These are phyloP conservation scores for Cyclotella distinguenda DNA, from an alignment of 108 stramenopile genomes.

Conservation along the genomic window DNA sequence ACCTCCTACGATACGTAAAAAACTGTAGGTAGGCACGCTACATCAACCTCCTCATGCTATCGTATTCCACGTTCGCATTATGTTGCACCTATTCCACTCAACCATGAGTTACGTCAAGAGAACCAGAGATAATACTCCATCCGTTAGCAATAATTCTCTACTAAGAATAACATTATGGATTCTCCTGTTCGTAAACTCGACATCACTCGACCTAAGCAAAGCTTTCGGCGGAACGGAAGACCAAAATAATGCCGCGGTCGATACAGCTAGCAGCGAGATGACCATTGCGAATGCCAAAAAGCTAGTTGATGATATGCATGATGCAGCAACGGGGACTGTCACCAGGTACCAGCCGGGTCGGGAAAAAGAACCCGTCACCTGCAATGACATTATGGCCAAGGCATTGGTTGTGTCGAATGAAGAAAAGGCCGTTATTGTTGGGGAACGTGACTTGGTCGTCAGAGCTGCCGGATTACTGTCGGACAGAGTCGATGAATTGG, in stretches of 20 bases:
- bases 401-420: conserved; percentile 50
- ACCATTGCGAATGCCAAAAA: conserved; percentile 36
- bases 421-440: conserved; percentile 42
- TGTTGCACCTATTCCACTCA: not conserved
- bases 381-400: conserved; percentile 52
- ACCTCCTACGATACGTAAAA: too few species aligned
- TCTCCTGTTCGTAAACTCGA: not conserved
- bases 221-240: conserved; percentile 10
- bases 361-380: conserved; percentile 42
- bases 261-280: not conserved
- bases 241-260: not conserved
- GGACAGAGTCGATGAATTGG: conserved; percentile 37
- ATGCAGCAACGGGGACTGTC: conserved; percentile 40
- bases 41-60: too few species aligned
- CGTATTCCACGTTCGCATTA: not conserved
- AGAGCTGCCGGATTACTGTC: conserved; percentile 27
- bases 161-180: not conserved
- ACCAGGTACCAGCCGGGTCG: conserved; percentile 31
- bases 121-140: too few species aligned
- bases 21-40: too few species aligned
- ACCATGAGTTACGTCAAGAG: not conserved
- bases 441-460: conserved; percentile 39
- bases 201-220: conserved; percentile 13
- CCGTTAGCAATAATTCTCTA: not conserved
- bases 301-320: conserved; percentile 37